Evolutionary conservation across 2,329 filamentous ascomycete species (phyloP).

Genomic region (Trichoderma sp.): DNA sequence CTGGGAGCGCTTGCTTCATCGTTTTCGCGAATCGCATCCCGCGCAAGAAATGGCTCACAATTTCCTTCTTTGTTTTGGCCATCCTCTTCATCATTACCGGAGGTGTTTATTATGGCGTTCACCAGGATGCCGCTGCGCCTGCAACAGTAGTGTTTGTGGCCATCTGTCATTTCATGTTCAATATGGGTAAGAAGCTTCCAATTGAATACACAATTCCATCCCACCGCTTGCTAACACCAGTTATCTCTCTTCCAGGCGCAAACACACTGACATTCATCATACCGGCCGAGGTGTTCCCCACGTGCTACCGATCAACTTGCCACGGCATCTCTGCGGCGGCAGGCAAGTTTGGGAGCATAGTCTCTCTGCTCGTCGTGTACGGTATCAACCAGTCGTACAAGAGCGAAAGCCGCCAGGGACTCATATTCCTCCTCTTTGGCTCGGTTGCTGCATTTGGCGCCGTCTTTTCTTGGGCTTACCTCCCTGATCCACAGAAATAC

Average conservation of each 20-base stretch:
- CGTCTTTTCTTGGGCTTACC: conserved; percentile 54
- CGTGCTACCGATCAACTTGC: conserved; percentile 62
- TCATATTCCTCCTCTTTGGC: conserved; percentile 54
- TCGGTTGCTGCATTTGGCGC: conserved; percentile 52
- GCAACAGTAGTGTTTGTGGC: conserved; percentile 54
- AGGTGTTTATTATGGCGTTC: conserved; percentile 52
- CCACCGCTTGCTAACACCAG: conserved; percentile 24
- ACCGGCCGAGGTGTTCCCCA: conserved; percentile 66
- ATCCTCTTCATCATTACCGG: conserved; percentile 52
- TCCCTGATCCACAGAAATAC: conserved; percentile 51
- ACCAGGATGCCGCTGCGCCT: conserved; percentile 44
- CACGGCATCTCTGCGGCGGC: conserved; percentile 63
- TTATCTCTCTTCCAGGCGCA: conserved; percentile 44
- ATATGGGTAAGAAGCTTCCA: conserved; percentile 47
- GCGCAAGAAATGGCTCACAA: conserved; percentile 52
- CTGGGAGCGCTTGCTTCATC: conserved; percentile 53
- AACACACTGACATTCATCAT: conserved; percentile 66
- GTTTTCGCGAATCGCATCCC: conserved; percentile 50
- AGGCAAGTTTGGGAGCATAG: conserved; percentile 60
- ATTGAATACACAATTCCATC: too few relatives aligned
- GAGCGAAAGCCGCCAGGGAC: conserved; percentile 47
- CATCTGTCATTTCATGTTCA: conserved; percentile 57
- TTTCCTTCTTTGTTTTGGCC: conserved; percentile 50
- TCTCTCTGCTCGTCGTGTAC: conserved; percentile 53
- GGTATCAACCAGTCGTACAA: conserved; percentile 51